phyloP scores from a whole-genome alignment of 1,139 yeast species.

The Diutina pseudorugosa region DNA sequence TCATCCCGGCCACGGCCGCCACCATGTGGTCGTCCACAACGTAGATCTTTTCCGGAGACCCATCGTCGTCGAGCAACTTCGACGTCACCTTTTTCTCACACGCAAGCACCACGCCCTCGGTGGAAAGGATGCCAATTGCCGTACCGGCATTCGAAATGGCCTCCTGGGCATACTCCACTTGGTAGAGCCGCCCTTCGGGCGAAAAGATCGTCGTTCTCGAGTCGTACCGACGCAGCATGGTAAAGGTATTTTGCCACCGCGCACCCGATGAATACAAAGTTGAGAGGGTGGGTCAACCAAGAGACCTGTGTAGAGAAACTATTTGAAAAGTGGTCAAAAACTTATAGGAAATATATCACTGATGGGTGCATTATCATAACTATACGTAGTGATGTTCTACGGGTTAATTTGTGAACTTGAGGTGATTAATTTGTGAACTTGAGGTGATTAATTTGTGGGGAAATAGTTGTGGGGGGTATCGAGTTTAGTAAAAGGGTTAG shows the following conservation, averaged over 20 bases:
- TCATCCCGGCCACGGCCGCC: conserved; percentile 97
- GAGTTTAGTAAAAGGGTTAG: no score
- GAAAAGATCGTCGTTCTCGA: conserved; percentile 97
- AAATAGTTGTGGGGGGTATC: no score
- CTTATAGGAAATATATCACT: no score
- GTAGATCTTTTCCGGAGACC: conserved; percentile 87
- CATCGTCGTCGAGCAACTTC: conserved; percentile 85
- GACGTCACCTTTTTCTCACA: conserved; percentile 94
- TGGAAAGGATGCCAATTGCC: conserved; percentile 85
- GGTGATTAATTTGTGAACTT: no score
- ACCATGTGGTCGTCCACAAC: conserved; percentile 66
- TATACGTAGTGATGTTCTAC: no score
- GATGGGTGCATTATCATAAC: no score
- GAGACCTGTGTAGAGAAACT: neutral
- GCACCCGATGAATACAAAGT: neutral
- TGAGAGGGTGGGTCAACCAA: neutral
- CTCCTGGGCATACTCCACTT: conserved; percentile 91
- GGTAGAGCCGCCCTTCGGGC: conserved; percentile 96
- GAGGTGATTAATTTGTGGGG: no score
- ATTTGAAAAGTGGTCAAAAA: no score
- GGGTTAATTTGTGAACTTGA: no score
- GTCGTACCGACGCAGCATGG: conserved; percentile 56
- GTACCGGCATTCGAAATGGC: conserved; percentile 98
- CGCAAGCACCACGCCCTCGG: conserved; percentile 90
- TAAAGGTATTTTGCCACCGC: neutral